phyloP scores from a whole-genome alignment of 1,284 basidiomycete species.

The Ustilago sp. region DNA sequence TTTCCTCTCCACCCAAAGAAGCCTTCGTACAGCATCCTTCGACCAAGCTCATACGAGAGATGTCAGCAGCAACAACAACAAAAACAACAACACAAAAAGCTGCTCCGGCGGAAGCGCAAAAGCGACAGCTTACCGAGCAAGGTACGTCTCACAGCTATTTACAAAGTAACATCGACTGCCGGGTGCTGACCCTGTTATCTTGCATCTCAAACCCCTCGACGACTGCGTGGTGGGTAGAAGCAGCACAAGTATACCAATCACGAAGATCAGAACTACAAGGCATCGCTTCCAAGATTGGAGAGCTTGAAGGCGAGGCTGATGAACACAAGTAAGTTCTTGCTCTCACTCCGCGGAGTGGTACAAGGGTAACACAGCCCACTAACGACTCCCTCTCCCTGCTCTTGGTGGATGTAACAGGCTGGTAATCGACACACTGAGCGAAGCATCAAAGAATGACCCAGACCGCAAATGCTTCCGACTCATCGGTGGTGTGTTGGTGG shows the following conservation, averaged over 20 bases:
- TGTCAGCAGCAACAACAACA: constrained; percentile 11
- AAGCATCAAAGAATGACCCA: constrained; percentile 76
- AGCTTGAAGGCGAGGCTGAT: constrained; percentile 67
- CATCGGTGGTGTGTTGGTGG: constrained; percentile 94
- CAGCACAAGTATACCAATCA: constrained; percentile 56
- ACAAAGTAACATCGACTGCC: no score
- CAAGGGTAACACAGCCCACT: not conserved
- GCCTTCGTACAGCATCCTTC: not conserved
- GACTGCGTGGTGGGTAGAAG: constrained; percentile 26
- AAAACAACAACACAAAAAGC: constrained; percentile 17
- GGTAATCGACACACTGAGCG: constrained; percentile 85
- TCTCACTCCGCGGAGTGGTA: not conserved
- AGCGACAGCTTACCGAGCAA: constrained; percentile 48
- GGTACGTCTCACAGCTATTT: constrained; percentile 14
- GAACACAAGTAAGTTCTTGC: constrained; percentile 64
- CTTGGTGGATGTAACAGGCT: constrained; percentile 74
- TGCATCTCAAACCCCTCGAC: not conserved
- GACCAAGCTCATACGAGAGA: not conserved
- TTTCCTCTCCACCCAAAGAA: constrained; percentile 6
- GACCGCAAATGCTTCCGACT: constrained; percentile 94
- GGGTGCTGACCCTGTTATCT: not conserved
- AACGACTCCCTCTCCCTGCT: not conserved
- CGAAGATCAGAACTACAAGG: constrained; percentile 63
- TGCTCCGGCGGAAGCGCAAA: constrained; percentile 24
- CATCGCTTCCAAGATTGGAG: constrained; percentile 67